Base-by-base conservation (phyloP, 2,329 filamentous ascomycete genomes). In the Penicillium sp. region DNA sequence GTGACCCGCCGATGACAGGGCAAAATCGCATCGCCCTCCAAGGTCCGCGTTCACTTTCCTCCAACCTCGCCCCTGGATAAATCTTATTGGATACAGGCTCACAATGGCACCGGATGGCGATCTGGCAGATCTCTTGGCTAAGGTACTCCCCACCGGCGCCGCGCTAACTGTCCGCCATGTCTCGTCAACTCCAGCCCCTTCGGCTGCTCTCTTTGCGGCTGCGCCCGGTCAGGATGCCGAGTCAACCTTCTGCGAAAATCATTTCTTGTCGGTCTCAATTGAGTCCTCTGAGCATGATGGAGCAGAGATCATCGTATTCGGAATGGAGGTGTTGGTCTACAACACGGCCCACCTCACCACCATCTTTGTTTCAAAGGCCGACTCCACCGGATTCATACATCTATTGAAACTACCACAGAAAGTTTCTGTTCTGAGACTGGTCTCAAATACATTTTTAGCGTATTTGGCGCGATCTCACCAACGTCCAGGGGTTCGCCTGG, bases 281-380 rank as follows among this genome's bases (percentile, higher is more conserved):
- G 69, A 71, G 50, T 56, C 72, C 62, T 60, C 69, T 3, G 65
- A 71, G 30, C 63, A 60, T 44, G 63, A 70, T 47, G 70, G 63
- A 4, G 61, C 79, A 22, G 83, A 88, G 64, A 84, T 96, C 1
- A 80, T 97, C 7, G 84, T 94, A 9, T 89, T 96, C 61, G 94
- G 91, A 17, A 85, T 99, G 65, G 95, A 99, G 75, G 84, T 97
- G 56, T 84, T 95, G 70, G 86, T 99, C 63, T 99, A 96, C 78
- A 91, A 88, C 0, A 97, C 93, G 0, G 85, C 86, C 50, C 85
- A 86, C 69, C 86, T 92, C 26, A 96, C 91, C 1, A 97, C 91
- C 4, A 85, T 98, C 58, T 99, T 99, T 75, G 90, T 99, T 26
- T 94, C 93, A 65, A 99, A 99, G 78, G 95, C 95, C 53, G 95